phyloP scores from a whole-genome alignment of 2,329 filamentous ascomycete species.

The Cercospora sojina region DNA sequence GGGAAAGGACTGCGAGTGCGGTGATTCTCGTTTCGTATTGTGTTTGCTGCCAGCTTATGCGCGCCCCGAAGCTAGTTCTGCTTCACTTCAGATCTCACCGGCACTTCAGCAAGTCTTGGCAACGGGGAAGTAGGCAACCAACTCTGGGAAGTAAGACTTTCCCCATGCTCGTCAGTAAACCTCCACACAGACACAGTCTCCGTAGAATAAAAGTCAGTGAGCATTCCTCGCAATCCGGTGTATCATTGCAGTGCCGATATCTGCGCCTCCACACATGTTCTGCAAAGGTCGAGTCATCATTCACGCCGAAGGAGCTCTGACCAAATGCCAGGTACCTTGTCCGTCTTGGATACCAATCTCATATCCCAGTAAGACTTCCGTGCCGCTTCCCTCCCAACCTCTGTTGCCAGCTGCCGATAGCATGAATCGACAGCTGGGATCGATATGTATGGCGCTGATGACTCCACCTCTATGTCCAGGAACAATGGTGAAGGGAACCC shows the following conservation, averaged over 20 bases:
- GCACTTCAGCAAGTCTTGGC: not conserved
- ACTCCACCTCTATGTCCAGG: slow-evolving; percentile 87
- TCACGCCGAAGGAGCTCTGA: slow-evolving; percentile 17
- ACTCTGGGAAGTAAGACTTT: not conserved
- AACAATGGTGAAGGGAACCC: slow-evolving; percentile 92
- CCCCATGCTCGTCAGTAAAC: not conserved
- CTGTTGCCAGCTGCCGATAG: slow-evolving; percentile 86
- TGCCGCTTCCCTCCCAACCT: slow-evolving; percentile 85
- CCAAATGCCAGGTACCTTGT: slow-evolving; percentile 34
- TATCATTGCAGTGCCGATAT: slow-evolving; percentile 5
- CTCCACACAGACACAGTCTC: too few relatives aligned
- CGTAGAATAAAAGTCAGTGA: not conserved
- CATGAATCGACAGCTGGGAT: slow-evolving; percentile 87
- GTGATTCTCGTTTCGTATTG: not conserved
- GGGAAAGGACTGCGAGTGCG: not conserved
- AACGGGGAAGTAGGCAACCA: not conserved
- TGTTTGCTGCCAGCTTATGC: not conserved
- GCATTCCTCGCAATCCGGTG: not conserved
- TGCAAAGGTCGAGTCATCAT: not conserved
- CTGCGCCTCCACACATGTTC: not conserved
- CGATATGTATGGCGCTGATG: slow-evolving; percentile 80
- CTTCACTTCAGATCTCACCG: not conserved
- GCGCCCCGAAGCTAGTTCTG: not conserved
- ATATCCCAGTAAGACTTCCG: slow-evolving; percentile 90
- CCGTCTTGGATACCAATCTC: slow-evolving; percentile 62